Conservation (phyloP, 805 yeast genomes). For the Metschnikowia cerradonensis region DNA sequence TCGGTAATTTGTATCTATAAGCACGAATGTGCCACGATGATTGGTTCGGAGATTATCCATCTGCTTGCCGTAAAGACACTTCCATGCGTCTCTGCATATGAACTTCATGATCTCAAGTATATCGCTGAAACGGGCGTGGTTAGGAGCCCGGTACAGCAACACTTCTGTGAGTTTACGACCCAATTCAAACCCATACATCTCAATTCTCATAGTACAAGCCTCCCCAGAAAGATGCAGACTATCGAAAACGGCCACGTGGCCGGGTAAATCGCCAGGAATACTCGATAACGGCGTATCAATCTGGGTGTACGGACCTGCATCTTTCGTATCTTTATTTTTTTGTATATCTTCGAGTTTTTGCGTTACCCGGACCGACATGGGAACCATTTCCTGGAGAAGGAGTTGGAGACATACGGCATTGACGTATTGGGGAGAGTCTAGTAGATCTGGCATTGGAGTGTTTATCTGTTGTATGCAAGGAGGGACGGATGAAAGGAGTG, state of each 20-base stretch:
- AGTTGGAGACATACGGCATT: slow-evolving; percentile 55
- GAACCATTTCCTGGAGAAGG: slow-evolving; percentile 72
- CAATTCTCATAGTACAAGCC: slow-evolving; percentile 57
- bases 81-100: slow-evolving; percentile 91
- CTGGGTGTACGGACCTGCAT: slow-evolving; percentile 19
- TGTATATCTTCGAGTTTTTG: slow-evolving; percentile 30
- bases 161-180: slow-evolving; percentile 57
- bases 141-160: slow-evolving; percentile 39
- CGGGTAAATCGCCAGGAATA: slow-evolving; percentile 35
- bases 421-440: slow-evolving; percentile 32
- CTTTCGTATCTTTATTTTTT: not conserved
- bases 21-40: slow-evolving; percentile 79
- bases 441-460: slow-evolving; percentile 7
- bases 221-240: slow-evolving; percentile 36
- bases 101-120: slow-evolving; percentile 84
- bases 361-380: slow-evolving; percentile 63
- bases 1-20: slow-evolving; percentile 64
- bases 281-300: slow-evolving; percentile 27
- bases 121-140: slow-evolving; percentile 49
- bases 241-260: slow-evolving; percentile 40
- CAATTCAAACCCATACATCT: slow-evolving; percentile 64
- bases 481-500: too few species aligned
- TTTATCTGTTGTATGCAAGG: not conserved
- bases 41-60: slow-evolving; percentile 91
- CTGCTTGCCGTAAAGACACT: slow-evolving; percentile 70